phyloP scores from a whole-genome alignment of 306 rosid species.

The Rosa chinensis region DNA sequence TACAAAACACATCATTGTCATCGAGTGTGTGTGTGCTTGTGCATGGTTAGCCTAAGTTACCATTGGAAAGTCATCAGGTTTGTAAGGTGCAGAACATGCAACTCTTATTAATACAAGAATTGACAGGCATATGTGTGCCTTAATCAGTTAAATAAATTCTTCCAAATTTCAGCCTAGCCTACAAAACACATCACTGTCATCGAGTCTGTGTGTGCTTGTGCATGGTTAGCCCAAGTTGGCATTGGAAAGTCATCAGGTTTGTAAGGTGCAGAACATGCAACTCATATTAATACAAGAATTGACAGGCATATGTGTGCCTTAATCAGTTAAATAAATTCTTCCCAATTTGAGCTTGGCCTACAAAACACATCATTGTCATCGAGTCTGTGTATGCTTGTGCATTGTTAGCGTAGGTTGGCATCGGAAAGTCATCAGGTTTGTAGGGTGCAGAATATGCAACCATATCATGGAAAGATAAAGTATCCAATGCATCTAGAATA shows the following conservation, averaged over 20 bases:
- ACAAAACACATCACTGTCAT: not conserved
- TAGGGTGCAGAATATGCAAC: not conserved
- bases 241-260: not conserved
- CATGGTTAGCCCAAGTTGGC: not conserved
- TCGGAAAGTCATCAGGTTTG: not conserved
- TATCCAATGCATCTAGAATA: not conserved
- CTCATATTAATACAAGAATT: conserved; percentile 9
- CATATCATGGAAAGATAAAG: conserved; percentile 4
- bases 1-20: not conserved
- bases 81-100: not conserved
- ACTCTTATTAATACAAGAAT: conserved; percentile 10
- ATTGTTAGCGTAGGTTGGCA: not conserved
- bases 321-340: not conserved
- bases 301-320: not conserved
- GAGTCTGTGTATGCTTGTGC: not conserved
- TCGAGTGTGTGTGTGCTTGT: not conserved
- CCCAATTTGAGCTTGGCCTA: not conserved
- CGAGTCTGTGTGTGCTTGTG: not conserved
- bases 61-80: not conserved
- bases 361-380: not conserved
- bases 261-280: not conserved
- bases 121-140: not conserved
- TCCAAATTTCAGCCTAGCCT: not conserved
- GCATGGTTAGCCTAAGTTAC: not conserved
- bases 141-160: not conserved